phyloP scores from a whole-genome alignment of 2,329 filamentous ascomycete genomes.

The Gyromitra esculenta region DNA sequence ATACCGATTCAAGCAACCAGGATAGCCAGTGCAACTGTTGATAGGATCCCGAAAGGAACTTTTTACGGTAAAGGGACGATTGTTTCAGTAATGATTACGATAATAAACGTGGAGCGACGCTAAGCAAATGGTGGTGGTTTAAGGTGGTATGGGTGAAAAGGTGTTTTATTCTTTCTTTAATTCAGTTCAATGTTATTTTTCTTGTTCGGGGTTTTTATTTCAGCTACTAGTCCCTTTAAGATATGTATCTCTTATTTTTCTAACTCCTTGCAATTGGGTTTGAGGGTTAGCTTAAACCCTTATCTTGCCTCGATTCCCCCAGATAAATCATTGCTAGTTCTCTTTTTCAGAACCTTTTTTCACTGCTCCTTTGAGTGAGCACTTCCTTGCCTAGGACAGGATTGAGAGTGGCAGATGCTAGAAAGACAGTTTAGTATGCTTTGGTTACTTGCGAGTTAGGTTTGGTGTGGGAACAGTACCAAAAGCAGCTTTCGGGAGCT shows the following conservation, averaged over 20 bases:
- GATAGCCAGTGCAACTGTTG: constrained; percentile 52
- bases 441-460: neutral
- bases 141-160: constrained; percentile 8
- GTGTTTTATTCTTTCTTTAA: constrained; percentile 28
- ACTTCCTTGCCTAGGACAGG: neutral
- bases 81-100: constrained; percentile 46
- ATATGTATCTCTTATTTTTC: constrained; percentile 27
- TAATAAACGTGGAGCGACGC: constrained; percentile 44
- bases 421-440: neutral
- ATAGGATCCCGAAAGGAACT: constrained; percentile 23
- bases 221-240: constrained; percentile 14
- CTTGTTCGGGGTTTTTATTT: constrained; percentile 27
- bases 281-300: constrained; percentile 3
- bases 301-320: constrained; percentile 12
- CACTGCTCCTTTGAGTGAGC: constrained; percentile 3
- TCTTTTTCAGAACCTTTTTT: constrained; percentile 11
- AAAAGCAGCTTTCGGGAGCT: neutral
- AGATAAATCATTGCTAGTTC: constrained; percentile 31
- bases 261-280: neutral
- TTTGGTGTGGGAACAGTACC: neutral
- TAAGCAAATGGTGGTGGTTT: constrained; percentile 10
- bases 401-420: neutral
- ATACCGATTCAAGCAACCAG: constrained; percentile 48
- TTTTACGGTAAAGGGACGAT: constrained; percentile 31
- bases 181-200: constrained; percentile 23